These are phyloP conservation scores for Ascocoryne sarcoides DNA, from an alignment of 2,329 filamentous ascomycete genomes.

Conservation along the genomic window DNA sequence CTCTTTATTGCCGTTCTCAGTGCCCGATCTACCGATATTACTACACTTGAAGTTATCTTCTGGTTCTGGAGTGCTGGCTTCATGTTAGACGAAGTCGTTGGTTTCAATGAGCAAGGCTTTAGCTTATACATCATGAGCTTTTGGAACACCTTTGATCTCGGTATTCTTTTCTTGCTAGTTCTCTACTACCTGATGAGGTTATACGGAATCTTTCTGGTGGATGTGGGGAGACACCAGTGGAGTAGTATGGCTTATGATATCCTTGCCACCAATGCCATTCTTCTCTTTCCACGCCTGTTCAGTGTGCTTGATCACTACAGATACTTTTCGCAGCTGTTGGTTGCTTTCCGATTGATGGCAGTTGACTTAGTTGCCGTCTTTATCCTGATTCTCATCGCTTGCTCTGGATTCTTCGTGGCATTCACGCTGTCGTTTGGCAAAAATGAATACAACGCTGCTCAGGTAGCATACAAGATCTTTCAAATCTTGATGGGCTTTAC, in stretches of 20 bases:
- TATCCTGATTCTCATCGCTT: conserved; percentile 74
- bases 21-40: conserved; percentile 70
- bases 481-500: conserved; percentile 95
- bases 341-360: conserved; percentile 91
- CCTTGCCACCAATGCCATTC: conserved; percentile 81
- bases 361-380: conserved; percentile 80
- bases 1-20: conserved; percentile 78
- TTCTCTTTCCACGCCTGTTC: conserved; percentile 85
- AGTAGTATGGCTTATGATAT: conserved; percentile 88
- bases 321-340: conserved; percentile 90
- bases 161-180: conserved; percentile 76
- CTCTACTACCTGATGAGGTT: conserved; percentile 84
- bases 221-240: conserved; percentile 57
- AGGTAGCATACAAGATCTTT: conserved; percentile 84
- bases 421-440: conserved; percentile 74
- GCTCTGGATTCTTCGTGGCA: conserved; percentile 92
- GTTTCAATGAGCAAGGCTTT: conserved; percentile 94
- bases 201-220: conserved; percentile 77
- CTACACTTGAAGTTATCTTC: conserved; percentile 76
- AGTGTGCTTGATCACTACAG: conserved; percentile 90
- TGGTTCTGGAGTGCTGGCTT: conserved; percentile 98
- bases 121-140: conserved; percentile 96
- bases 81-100: conserved; percentile 92
- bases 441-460: conserved; percentile 58
- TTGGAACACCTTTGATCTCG: conserved; percentile 93